Conservation (phyloP, 108 stramenopile species). For the Stephanodiscus minutulus region DNA sequence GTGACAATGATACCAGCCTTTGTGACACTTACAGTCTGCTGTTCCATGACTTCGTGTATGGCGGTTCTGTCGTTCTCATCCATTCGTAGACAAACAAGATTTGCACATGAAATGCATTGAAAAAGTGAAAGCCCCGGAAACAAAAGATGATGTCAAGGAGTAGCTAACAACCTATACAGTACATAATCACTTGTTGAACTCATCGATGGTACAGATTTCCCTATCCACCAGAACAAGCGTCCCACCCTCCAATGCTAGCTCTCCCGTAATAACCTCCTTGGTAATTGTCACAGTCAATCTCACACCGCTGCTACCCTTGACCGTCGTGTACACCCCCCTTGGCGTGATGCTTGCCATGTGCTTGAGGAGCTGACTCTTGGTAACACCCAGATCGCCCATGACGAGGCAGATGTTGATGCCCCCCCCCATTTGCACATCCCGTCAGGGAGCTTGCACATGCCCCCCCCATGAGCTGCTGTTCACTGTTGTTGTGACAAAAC, state of each 20-base stretch:
- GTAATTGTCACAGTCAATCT: conserved; percentile 98
- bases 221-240: conserved; percentile 98
- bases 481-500: too few species aligned
- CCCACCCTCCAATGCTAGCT: conserved; percentile 98
- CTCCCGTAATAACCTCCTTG: conserved; percentile 92
- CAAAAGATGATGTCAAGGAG: background rate
- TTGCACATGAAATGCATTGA: background rate
- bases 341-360: conserved; percentile 95
- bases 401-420: conserved; percentile 98
- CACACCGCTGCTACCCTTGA: conserved; percentile 96
- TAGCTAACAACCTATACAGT: conserved; percentile 17
- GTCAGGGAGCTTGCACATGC: conserved; percentile 88
- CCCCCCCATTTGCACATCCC: conserved; percentile 97
- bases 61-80: conserved; percentile 96
- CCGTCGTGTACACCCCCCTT: conserved; percentile 97
- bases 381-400: conserved; percentile 99
- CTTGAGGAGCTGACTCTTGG: conserved; percentile 98
- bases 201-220: conserved; percentile 98
- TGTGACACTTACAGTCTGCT: conserved; percentile 97
- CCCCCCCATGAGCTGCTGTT: conserved; percentile 95
- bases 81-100: conserved; percentile 60
- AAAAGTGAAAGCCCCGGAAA: background rate
- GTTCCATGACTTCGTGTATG: conserved; percentile 99
- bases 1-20: conserved; percentile 99
- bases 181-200: conserved; percentile 90